Evolutionary conservation across 2,329 filamentous ascomycete species (phyloP).

Genomic region (Pochonia chlamydosporia): DNA sequence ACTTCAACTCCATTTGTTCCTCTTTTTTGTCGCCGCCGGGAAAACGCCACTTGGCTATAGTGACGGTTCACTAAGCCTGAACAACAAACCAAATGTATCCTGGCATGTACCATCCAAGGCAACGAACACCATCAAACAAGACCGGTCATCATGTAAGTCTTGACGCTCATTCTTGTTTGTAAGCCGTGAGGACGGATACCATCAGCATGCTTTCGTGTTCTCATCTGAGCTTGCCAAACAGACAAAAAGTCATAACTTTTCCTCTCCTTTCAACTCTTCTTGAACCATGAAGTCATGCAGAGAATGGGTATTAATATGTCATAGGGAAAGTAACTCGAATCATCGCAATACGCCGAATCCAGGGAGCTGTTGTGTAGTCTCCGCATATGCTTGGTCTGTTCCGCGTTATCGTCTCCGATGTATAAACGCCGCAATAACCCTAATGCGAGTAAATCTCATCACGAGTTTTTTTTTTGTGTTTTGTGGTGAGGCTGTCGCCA

Average conservation of each 20-base stretch:
- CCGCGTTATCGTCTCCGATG: background rate
- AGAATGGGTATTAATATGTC: constrained; percentile 2
- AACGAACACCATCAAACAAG: background rate
- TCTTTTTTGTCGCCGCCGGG: background rate
- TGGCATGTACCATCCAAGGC: background rate
- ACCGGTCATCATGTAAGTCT: background rate
- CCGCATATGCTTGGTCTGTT: background rate
- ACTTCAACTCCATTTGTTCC: background rate
- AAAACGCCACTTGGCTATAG: background rate
- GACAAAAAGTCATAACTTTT: background rate
- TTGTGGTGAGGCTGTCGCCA: no score
- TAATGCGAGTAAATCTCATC: background rate
- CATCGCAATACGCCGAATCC: background rate
- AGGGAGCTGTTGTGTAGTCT: background rate
- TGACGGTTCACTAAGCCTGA: background rate
- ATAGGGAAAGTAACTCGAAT: background rate
- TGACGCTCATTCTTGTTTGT: background rate
- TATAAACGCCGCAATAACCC: background rate
- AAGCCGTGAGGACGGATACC: background rate
- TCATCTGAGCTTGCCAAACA: constrained; percentile 1
- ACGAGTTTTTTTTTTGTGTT: no score
- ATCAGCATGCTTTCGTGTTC: background rate
- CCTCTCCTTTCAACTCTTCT: background rate
- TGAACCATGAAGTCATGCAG: constrained; percentile 1
- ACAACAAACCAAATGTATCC: background rate